Percentiles rank a stretch among this genome's conserved stretches.
These are phyloP conservation scores for Phytophthora tubulina DNA, from an alignment of 352 stramenopile genomes.

Conservation along the genomic window DNA sequence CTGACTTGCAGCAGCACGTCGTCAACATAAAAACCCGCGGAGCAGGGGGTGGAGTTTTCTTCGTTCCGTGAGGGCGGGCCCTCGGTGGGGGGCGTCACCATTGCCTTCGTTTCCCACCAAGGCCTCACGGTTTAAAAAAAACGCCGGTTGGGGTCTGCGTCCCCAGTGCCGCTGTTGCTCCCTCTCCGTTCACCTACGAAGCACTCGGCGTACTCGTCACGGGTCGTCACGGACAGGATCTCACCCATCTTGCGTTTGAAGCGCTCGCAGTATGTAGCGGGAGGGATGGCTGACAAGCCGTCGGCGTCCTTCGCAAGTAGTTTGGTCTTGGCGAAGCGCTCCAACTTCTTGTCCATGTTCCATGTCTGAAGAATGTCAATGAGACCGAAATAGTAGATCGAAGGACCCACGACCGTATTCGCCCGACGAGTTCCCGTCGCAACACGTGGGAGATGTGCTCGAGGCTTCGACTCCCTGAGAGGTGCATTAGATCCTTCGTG, in stretches of 20 bases:
- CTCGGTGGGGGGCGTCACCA: slow-evolving; percentile 43
- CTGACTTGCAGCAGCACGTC: slow-evolving; percentile 40
- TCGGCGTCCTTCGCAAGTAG: slow-evolving; percentile 83
- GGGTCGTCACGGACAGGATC: slow-evolving; percentile 78
- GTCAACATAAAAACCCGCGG: slow-evolving; percentile 45
- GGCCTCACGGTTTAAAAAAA: slow-evolving; percentile 68
- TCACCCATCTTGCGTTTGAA: slow-evolving; percentile 92
- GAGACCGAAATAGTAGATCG: slow-evolving; percentile 90
- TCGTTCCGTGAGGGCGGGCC: slow-evolving; percentile 48
- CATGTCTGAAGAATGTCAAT: slow-evolving; percentile 92
- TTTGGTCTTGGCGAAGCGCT: slow-evolving; percentile 90
- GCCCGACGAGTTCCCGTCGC: slow-evolving; percentile 78
- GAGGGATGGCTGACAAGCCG: slow-evolving; percentile 82
- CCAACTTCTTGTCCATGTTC: slow-evolving; percentile 93
- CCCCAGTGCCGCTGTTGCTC: slow-evolving; percentile 35
- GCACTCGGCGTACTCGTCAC: slow-evolving; percentile 68
- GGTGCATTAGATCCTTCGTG: slow-evolving; percentile 35
- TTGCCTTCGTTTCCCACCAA: slow-evolving; percentile 46
- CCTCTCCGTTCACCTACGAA: slow-evolving; percentile 47
- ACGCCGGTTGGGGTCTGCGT: slow-evolving; percentile 42
- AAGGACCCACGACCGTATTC: slow-evolving; percentile 89
- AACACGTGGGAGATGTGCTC: slow-evolving; percentile 55
- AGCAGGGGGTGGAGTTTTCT: slow-evolving; percentile 41
- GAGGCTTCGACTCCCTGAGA: slow-evolving; percentile 48
- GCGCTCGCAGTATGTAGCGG: slow-evolving; percentile 87